phyloP scores from a whole-genome alignment of 179 eudicot genomes.

The Sideroxylon spinosum region DNA sequence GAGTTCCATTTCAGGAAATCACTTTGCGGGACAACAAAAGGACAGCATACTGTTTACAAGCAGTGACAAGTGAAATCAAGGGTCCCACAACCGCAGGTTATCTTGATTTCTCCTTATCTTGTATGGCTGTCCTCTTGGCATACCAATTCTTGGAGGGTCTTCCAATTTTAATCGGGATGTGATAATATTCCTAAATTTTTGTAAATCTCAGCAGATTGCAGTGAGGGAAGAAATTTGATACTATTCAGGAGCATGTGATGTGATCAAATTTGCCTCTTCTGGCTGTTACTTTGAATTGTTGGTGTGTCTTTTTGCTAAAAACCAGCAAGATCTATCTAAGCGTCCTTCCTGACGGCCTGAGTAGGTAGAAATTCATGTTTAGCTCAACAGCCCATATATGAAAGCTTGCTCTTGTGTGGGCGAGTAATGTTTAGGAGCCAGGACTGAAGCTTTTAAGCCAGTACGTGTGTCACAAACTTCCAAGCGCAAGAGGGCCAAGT shows the following conservation, averaged over 20 bases:
- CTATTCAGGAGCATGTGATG: too few species aligned
- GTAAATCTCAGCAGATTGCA: not conserved
- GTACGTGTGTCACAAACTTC: not conserved
- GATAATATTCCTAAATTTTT: too few species aligned
- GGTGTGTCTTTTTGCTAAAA: too few species aligned
- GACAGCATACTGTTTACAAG: conserved; percentile 17
- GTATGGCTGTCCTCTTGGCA: conserved; percentile 8
- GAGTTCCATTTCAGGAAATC: conserved; percentile 24
- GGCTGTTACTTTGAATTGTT: too few species aligned
- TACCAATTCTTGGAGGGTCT: not conserved
- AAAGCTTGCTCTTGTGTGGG: not conserved
- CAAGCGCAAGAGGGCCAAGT: not conserved
- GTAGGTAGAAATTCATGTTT: too few species aligned
- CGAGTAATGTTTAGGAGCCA: not conserved
- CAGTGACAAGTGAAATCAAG: conserved; percentile 19
- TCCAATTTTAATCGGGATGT: not conserved
- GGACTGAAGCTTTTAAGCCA: not conserved
- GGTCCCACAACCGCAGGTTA: conserved; percentile 22
- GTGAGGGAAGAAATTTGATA: not conserved
- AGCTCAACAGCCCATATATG: too few species aligned
- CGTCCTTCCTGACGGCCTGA: too few species aligned
- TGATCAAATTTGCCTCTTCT: too few species aligned
- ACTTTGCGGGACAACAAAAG: conserved; percentile 21
- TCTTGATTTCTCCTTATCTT: conserved; percentile 18
- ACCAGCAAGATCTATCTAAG: too few species aligned